These are phyloP conservation scores for Paecilomyces formosus DNA, from an alignment of 2,329 filamentous ascomycete species.

Conservation along the genomic window DNA sequence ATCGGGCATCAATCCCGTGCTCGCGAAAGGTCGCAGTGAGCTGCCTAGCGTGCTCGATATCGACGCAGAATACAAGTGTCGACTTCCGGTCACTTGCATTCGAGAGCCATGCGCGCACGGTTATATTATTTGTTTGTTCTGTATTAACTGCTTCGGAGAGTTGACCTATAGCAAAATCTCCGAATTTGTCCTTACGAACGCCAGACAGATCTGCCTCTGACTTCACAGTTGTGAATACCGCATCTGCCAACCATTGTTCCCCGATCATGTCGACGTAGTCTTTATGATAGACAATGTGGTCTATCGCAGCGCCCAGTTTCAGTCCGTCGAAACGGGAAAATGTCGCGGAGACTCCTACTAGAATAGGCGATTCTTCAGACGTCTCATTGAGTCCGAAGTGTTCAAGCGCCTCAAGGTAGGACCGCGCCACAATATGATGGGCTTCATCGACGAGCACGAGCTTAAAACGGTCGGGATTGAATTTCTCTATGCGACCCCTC, in stretches of 20 bases:
- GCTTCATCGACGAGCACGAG: slow-evolving; percentile 91
- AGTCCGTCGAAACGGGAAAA: slow-evolving; percentile 76
- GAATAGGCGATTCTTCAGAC: slow-evolving; percentile 48
- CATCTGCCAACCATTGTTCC: slow-evolving; percentile 84
- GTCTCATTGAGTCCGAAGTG: slow-evolving; percentile 65
- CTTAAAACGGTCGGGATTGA: slow-evolving; percentile 73
- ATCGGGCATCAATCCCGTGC: slow-evolving; percentile 73
- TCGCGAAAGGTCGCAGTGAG: slow-evolving; percentile 70
- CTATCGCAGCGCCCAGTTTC: slow-evolving; percentile 73
- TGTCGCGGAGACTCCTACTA: slow-evolving; percentile 86
- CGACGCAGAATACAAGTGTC: slow-evolving; percentile 90
- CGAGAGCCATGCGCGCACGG: slow-evolving; percentile 76
- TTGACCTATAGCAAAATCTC: slow-evolving; percentile 74
- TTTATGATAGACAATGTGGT: slow-evolving; percentile 94
- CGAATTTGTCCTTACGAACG: slow-evolving; percentile 56
- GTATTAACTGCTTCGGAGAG: slow-evolving; percentile 81
- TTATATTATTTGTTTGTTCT: slow-evolving; percentile 69
- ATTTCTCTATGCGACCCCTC: slow-evolving; percentile 69
- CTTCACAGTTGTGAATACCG: slow-evolving; percentile 88
- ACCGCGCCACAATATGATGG: slow-evolving; percentile 84
- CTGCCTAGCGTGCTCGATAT: slow-evolving; percentile 70
- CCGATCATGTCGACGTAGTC: slow-evolving; percentile 75
- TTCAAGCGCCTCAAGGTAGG: slow-evolving; percentile 67
- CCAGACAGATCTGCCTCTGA: slow-evolving; percentile 71
- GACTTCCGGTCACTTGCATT: slow-evolving; percentile 69